Base-by-base conservation (phyloP, 768 basidiomycete genomes). In the Tulasnella sp. region DNA sequence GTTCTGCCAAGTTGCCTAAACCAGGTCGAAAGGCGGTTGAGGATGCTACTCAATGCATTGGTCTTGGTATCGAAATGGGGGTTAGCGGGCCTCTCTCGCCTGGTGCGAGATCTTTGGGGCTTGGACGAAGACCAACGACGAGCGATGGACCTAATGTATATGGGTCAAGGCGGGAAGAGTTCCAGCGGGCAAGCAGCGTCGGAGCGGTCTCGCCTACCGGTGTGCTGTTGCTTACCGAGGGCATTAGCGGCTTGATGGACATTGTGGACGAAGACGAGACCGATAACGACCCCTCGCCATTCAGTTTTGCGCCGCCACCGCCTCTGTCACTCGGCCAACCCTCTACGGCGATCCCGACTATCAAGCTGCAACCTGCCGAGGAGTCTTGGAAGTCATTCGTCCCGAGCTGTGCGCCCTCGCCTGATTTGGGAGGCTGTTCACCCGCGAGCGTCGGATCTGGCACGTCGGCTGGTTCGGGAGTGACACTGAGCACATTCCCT, bases 171-270 rank as follows among this genome's bases (percentile, higher is more conserved):
- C 17, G 48, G 21, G 34, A 49, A 29, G 25, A 25, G 48, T 57
- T 32, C 27, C 40, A 53, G 27, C 55, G 55, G 14, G 55, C 40
- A 9, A 39, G 31, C 25, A 45, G 42, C 45, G 55, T 57, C 23
- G 55, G 55, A 31, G 53, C 53, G 2, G 35, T 45, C 15, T 27
- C 27, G 25, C 40, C 55, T 32, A 57, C 42, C 11, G 9, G 9
- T 15, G 42, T 57, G 17, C 32, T 45, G 17, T 4, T 32, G n/a
- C 23, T 57, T 12, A 21, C 55, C 7, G 45, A 43, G 17, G 29
- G 41, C 14, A 57, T 57, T 40, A 29, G 34, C n/a, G 42, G 35
- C 15, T 43, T 45, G 12, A 45, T 57, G 55, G 55, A 57, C 32
- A 21, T 34, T n/a, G 55, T 23, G 12, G 55, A 42, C n/a, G 41